A percentile compares a stretch with the other conserved stretches of the same genome.
Conservation (phyloP, 1,284 basidiomycete species). For the Ceratobasidium sp. region DNA sequence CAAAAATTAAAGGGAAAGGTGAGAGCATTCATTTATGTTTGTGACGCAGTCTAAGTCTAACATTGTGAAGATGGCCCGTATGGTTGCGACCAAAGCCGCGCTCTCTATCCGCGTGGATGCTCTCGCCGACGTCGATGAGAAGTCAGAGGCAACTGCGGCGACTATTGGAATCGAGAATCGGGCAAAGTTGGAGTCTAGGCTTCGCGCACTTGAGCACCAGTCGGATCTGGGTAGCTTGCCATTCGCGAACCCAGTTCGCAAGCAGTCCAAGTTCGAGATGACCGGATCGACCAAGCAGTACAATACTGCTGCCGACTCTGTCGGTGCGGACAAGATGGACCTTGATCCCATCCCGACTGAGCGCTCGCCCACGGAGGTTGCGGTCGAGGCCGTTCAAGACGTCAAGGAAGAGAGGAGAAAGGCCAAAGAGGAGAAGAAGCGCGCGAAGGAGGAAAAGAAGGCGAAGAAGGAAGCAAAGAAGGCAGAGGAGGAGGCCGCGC, state of each 20-base stretch:
- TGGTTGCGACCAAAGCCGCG: slow-evolving; percentile 98
- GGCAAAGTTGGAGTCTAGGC: slow-evolving; percentile 91
- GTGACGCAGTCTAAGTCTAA: background rate
- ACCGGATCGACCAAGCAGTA: slow-evolving; percentile 77
- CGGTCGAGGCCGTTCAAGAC: slow-evolving; percentile 70
- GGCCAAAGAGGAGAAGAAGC: slow-evolving; percentile 73
- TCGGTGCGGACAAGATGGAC: slow-evolving; percentile 33
- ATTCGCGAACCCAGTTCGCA: slow-evolving; percentile 62
- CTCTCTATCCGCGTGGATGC: slow-evolving; percentile 97
- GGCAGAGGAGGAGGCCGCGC: slow-evolving; percentile 49
- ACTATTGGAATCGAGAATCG: slow-evolving; percentile 93
- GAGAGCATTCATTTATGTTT: slow-evolving; percentile 40
- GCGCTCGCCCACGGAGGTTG: slow-evolving; percentile 71
- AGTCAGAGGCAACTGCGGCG: slow-evolving; percentile 80
- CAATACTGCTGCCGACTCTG: slow-evolving; percentile 80
- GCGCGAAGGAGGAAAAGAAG: slow-evolving; percentile 61
- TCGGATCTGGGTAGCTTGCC: slow-evolving; percentile 69
- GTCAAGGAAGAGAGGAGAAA: slow-evolving; percentile 80
- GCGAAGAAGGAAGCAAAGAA: slow-evolving; percentile 64
- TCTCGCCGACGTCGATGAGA: slow-evolving; percentile 89
- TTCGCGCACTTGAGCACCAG: slow-evolving; percentile 87
- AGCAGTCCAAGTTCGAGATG: slow-evolving; percentile 82
- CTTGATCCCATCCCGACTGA: slow-evolving; percentile 27
- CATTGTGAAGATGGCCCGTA: slow-evolving; percentile 86
- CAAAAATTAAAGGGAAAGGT: slow-evolving; percentile 98